A percentile compares a stretch with the other conserved stretches of the same genome.
Evolutionary conservation across 2,329 filamentous ascomycete species (phyloP).

Genomic region (Fusarium odoratissimum): DNA sequence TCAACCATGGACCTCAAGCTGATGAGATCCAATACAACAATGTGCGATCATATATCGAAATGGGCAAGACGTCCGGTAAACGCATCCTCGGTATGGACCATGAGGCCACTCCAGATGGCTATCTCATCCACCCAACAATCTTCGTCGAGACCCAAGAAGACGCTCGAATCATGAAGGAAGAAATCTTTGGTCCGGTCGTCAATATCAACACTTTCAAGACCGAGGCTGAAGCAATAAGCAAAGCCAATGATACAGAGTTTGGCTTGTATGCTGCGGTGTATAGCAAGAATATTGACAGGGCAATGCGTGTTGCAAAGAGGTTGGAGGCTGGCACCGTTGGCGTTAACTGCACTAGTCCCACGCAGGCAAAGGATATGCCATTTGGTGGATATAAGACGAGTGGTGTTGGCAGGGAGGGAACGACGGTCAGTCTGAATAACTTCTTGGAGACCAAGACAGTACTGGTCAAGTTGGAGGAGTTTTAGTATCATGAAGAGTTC

Average conservation of each 20-base stretch:
- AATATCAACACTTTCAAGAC: constrained; percentile 61
- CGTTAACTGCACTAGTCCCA: constrained; percentile 58
- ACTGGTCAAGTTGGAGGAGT: constrained; percentile 4
- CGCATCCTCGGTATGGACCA: not conserved
- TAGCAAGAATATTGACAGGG: constrained; percentile 62
- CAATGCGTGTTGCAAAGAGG: constrained; percentile 58
- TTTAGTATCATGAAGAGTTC: not conserved
- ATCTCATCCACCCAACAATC: constrained; percentile 26
- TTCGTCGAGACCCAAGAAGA: constrained; percentile 35
- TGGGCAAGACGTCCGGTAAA: constrained; percentile 4
- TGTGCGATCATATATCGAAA: constrained; percentile 9
- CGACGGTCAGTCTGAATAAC: constrained; percentile 16
- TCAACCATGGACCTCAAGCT: constrained; percentile 20
- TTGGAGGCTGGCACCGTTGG: constrained; percentile 71
- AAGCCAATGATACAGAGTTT: constrained; percentile 60
- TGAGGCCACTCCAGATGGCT: accelerated
- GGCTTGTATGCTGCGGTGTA: constrained; percentile 68
- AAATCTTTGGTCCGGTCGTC: constrained; percentile 73
- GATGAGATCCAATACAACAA: constrained; percentile 15
- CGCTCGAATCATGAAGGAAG: constrained; percentile 65
- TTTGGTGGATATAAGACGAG: constrained; percentile 27
- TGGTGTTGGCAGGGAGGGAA: constrained; percentile 13
- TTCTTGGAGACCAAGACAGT: constrained; percentile 30
- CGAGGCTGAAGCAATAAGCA: constrained; percentile 47
- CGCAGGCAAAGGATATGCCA: constrained; percentile 4